Base-by-base conservation (phyloP, 2,329 filamentous ascomycete genomes). In the Clarireedia monteithiana region DNA sequence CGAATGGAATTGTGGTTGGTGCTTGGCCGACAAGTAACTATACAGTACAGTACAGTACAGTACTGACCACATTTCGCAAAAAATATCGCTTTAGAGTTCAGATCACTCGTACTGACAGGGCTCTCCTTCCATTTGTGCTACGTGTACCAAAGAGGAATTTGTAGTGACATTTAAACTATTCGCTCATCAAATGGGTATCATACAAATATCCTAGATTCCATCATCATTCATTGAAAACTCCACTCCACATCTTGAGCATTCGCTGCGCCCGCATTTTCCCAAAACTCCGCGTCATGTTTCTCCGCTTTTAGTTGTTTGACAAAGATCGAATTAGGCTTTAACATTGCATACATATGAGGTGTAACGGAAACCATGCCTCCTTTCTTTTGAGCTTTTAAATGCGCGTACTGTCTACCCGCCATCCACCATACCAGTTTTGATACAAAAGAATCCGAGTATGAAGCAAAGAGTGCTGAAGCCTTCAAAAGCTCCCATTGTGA, bases 401-500 rank as follows among this genome's bases (percentile, higher is more conserved):
- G 48, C 6, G 60, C 62, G 1, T 68, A 48, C 38, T 70, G 65
- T 14, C 53, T 62, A 4, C 67, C 67, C 6, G 63, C 64, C 62
- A 70, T 63, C 48, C 56, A 59, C 68, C 68, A 70, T 2, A 60
- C 50, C 5, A 68, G 57, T 1, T 23, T 58, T 2, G 20, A 4
- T 3, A 58, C 26, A 14, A 24, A 36, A 6, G 12, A 42, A 6
- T 46, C 26, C 0, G 38, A 30, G 48, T 61, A 66, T 3, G 27
- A 55, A 2, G 55, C 59, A 46, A 64, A 69, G 4, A 67, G 58
- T 4, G 71, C 65, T 0, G 75, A 78, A 1, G 77, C 77, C 47
- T 72, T 74, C 5, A 80, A 62, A 0, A 71, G 58, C 1, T 74
- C 70, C 78, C 78, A 80, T 0, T 59, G 23, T 20, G 69, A 62